These are phyloP conservation scores for Sporothrix phasma DNA, from an alignment of 2,329 filamentous ascomycete genomes.

Conservation along the genomic window DNA sequence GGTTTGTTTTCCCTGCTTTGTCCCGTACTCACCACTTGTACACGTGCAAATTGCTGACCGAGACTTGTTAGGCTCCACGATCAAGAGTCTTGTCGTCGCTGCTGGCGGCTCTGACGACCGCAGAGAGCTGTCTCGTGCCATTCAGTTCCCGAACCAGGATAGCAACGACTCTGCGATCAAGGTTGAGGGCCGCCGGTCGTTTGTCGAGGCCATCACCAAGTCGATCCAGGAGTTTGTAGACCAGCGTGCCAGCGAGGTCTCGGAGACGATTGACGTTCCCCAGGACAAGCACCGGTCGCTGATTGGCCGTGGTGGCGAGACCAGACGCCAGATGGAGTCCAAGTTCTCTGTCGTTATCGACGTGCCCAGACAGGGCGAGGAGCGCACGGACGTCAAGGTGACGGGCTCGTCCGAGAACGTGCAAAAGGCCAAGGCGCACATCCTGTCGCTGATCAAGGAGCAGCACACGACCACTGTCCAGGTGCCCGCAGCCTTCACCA, in stretches of 20 bases:
- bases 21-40: background rate
- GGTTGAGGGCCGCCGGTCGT: conserved; percentile 70
- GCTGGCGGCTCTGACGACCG: conserved; percentile 85
- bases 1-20: conserved; percentile 47
- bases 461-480: conserved; percentile 81
- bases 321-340: conserved; percentile 72
- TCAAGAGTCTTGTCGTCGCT: conserved; percentile 75
- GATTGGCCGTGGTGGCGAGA: conserved; percentile 86
- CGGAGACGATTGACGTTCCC: conserved; percentile 69
- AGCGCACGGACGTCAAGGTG: conserved; percentile 77
- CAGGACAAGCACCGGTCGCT: conserved; percentile 82
- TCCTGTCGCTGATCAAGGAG: conserved; percentile 67
- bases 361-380: conserved; percentile 80
- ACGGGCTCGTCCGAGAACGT: conserved; percentile 70
- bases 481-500: conserved; percentile 80
- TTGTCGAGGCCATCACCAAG: conserved; percentile 82
- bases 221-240: conserved; percentile 72
- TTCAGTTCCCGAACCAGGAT: conserved; percentile 89
- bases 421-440: conserved; percentile 77
- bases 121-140: conserved; percentile 73
- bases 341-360: conserved; percentile 82
- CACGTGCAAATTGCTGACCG: no score
- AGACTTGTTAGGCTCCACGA: conserved; percentile 57
- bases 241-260: conserved; percentile 76
- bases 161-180: conserved; percentile 74